Conservation (phyloP, 2,329 filamentous ascomycete species). For the Phoma sp. region DNA sequence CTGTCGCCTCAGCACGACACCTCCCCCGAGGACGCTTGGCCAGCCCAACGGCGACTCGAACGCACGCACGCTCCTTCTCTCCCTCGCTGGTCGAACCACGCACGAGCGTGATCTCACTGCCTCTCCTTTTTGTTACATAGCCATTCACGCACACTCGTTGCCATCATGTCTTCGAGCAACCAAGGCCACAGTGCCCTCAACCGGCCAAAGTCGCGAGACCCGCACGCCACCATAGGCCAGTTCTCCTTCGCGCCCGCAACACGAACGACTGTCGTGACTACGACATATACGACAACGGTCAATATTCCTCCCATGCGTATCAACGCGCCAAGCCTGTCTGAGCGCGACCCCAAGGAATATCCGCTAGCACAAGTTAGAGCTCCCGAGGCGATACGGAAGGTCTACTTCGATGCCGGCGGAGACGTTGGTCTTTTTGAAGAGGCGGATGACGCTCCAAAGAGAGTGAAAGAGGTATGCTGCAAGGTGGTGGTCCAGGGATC, state of each 20-base stretch:
- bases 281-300: constrained; percentile 86
- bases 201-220: constrained; percentile 37
- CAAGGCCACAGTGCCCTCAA: constrained; percentile 32
- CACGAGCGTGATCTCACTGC: neutral
- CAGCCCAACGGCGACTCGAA: constrained; percentile 1
- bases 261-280: constrained; percentile 76
- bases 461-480: constrained; percentile 60
- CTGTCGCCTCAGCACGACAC: neutral
- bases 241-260: constrained; percentile 68
- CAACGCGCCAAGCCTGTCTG: constrained; percentile 71
- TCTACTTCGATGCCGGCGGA: constrained; percentile 74
- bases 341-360: constrained; percentile 86
- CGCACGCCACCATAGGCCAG: constrained; percentile 59
- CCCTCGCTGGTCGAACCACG: neutral
- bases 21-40: constrained; percentile 1
- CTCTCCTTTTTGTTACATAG: neutral
- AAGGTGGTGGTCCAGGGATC: constrained; percentile 19
- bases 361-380: constrained; percentile 84
- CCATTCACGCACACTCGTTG: constrained; percentile 1
- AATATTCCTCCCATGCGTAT: constrained; percentile 83
- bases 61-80: neutral
- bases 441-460: constrained; percentile 61
- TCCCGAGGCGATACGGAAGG: constrained; percentile 75
- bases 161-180: constrained; percentile 38
- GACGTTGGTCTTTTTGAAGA: constrained; percentile 67